Evolutionary conservation across 2,329 filamentous ascomycete species (phyloP).

Genomic region (Epichloe baconii): DNA sequence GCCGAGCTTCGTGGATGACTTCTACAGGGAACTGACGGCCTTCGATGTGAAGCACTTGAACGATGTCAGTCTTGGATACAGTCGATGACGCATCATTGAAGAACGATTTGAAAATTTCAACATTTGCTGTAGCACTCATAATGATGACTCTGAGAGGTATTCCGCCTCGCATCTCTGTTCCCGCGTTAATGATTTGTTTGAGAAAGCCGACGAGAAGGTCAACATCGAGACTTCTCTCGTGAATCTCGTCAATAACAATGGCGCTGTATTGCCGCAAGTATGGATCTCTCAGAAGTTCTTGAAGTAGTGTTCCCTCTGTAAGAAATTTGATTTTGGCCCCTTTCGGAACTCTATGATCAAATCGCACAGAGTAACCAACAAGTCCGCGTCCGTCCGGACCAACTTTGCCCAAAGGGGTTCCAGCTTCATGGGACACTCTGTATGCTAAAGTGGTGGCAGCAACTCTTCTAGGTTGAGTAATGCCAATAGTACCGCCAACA

Average conservation of each 20-base stretch:
- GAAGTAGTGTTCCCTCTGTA: slow-evolving; percentile 90
- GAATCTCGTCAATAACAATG: slow-evolving; percentile 89
- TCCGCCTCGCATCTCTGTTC: slow-evolving; percentile 53
- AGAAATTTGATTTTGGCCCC: slow-evolving; percentile 85
- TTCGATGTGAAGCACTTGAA: slow-evolving; percentile 52
- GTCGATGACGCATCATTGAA: slow-evolving; percentile 36
- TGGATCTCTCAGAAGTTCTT: slow-evolving; percentile 82
- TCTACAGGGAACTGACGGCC: slow-evolving; percentile 82
- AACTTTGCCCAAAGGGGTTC: slow-evolving; percentile 35
- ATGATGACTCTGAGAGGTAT: slow-evolving; percentile 75
- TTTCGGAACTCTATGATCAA: slow-evolving; percentile 74
- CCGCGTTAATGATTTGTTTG: slow-evolving; percentile 55
- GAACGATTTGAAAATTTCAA: slow-evolving; percentile 64
- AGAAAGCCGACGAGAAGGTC: slow-evolving; percentile 84
- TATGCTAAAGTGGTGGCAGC: slow-evolving; percentile 84
- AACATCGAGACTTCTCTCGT: slow-evolving; percentile 89
- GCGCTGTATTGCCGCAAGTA: slow-evolving; percentile 75
- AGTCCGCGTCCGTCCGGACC: slow-evolving; percentile 31
- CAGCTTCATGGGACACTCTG: slow-evolving; percentile 69
- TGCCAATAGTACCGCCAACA: slow-evolving; percentile 72
- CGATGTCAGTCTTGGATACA: slow-evolving; percentile 6
- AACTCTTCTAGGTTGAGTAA: slow-evolving; percentile 87
- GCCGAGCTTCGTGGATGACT: slow-evolving; percentile 57
- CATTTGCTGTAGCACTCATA: slow-evolving; percentile 94
- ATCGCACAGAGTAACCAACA: slow-evolving; percentile 90